These are phyloP conservation scores for Casuarina equisetifolia DNA, from an alignment of 306 rosid species.

Conservation along the genomic window DNA sequence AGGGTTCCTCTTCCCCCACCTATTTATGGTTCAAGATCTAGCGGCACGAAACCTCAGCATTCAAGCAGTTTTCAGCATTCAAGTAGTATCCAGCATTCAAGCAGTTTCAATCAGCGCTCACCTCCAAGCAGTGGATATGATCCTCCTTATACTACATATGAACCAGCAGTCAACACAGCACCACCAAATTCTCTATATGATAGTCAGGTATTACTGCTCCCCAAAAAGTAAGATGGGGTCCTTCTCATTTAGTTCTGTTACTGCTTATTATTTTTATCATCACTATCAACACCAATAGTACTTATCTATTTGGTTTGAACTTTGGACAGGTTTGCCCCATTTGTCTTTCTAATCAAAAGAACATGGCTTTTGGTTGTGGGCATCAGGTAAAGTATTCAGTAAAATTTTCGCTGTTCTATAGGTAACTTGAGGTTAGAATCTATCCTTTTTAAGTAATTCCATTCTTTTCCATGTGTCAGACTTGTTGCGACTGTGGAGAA, in stretches of 20 bases:
- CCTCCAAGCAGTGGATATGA: conserved; percentile 10
- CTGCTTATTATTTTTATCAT: background rate
- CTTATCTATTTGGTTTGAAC: conserved; percentile 6
- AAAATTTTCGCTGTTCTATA: conserved; percentile 16
- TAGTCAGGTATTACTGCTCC: conserved; percentile 52
- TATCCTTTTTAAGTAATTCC: background rate
- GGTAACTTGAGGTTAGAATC: conserved; percentile 7
- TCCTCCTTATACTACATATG: conserved; percentile 13
- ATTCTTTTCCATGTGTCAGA: conserved; percentile 43
- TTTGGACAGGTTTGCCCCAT: conserved; percentile 68
- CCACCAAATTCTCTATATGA: conserved; percentile 47
- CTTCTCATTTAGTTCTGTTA: background rate
- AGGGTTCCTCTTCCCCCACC: conserved; percentile 81
- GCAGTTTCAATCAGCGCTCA: conserved; percentile 46
- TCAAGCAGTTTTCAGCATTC: conserved; percentile 42
- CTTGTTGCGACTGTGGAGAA: conserved; percentile 81
- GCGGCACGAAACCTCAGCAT: conserved; percentile 25
- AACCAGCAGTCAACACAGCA: conserved; percentile 3
- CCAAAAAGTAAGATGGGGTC: conserved; percentile 13
- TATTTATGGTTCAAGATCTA: conserved; percentile 34
- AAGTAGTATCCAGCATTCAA: conserved; percentile 45
- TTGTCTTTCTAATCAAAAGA: conserved; percentile 63
- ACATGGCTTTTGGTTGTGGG: conserved; percentile 91
- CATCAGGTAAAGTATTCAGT: conserved; percentile 67
- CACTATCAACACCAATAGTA: conserved; percentile 7